Percentiles rank a stretch among this genome's conserved stretches.
phyloP scores from a whole-genome alignment of 1,284 basidiomycete genomes.

The Abortiporus biennis region DNA sequence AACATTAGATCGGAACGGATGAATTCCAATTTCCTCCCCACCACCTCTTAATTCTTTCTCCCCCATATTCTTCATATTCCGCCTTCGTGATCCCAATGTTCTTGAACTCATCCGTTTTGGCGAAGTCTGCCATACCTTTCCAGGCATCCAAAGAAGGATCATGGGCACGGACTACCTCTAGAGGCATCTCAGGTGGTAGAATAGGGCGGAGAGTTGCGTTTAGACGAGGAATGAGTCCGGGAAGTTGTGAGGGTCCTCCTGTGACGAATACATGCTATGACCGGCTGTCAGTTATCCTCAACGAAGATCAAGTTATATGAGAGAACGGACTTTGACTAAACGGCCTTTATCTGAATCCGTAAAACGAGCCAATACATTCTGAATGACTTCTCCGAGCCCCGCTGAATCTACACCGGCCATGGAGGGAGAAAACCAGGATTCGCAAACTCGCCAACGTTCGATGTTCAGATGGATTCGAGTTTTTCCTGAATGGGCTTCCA shows the following conservation, averaged over 20 bases:
- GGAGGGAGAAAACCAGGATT: constrained; percentile 88
- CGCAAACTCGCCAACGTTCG: constrained; percentile 92
- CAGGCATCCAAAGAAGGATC: constrained; percentile 82
- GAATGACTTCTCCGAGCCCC: constrained; percentile 86
- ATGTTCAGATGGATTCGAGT: constrained; percentile 87
- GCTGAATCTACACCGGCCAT: constrained; percentile 96
- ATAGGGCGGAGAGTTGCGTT: constrained; percentile 71
- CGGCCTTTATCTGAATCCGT: constrained; percentile 47
- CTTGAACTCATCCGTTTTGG: constrained; percentile 53
- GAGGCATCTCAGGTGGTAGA: constrained; percentile 71
- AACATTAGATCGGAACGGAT: constrained; percentile 17
- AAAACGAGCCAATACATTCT: constrained; percentile 83
- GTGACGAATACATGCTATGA: constrained; percentile 86
- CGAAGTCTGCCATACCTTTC: constrained; percentile 89
- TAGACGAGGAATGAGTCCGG: constrained; percentile 67
- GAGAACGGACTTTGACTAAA: constrained; percentile 24
- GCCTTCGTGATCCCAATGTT: constrained; percentile 58
- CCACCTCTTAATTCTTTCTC: constrained; percentile 74
- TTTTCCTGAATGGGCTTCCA: no score
- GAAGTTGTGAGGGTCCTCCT: constrained; percentile 75
- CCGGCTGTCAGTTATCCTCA: not conserved
- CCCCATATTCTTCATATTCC: constrained; percentile 91
- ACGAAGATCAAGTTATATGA: not conserved
- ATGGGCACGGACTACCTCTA: constrained; percentile 53
- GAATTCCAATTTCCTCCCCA: constrained; percentile 82